A percentile compares a stretch with the other conserved stretches of the same genome.
Conservation (phyloP, 2,329 filamentous ascomycete species). For the Cercospora sp. region DNA sequence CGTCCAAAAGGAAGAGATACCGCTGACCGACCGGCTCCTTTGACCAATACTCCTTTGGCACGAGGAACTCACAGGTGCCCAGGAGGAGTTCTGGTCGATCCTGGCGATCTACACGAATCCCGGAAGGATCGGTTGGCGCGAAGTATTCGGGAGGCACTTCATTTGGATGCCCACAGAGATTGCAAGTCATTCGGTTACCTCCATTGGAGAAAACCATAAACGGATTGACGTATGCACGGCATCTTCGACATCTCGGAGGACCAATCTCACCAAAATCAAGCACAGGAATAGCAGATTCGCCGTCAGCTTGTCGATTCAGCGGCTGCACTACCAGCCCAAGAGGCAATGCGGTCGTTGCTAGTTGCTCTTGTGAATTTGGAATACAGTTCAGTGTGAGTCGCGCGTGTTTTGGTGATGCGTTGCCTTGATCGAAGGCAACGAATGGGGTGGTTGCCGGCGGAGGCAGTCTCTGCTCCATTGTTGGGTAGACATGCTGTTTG, state of each 20-base stretch:
- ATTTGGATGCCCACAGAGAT: conserved; percentile 96
- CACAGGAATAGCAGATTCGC: conserved; percentile 84
- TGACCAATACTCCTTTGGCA: conserved; percentile 98
- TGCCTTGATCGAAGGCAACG: conserved; percentile 93
- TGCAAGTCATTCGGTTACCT: conserved; percentile 96
- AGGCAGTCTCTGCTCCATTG: conserved; percentile 89
- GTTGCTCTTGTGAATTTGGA: conserved; percentile 75
- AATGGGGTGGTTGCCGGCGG: conserved; percentile 87
- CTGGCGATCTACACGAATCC: conserved; percentile 81
- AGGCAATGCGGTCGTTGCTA: conserved; percentile 77
- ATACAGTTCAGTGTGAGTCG: conserved; percentile 93
- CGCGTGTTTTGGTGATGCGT: conserved; percentile 90
- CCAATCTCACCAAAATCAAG: conserved; percentile 91
- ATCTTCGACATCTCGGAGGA: conserved; percentile 87
- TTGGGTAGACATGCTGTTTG: conserved; percentile 84
- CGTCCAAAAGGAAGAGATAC: conserved; percentile 90
- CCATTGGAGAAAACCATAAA: conserved; percentile 97
- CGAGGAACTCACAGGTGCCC: conserved; percentile 92
- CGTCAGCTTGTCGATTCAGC: conserved; percentile 75
- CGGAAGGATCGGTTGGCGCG: conserved; percentile 82
- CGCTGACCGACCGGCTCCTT: conserved; percentile 85
- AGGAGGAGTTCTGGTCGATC: conserved; percentile 85
- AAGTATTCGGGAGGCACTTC: conserved; percentile 93
- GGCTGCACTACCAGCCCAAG: conserved; percentile 88
- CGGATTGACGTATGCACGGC: conserved; percentile 95